Evolutionary conservation across 495 filamentous ascomycete genomes (phyloP).

Genomic region (Xylaria telfairii): DNA sequence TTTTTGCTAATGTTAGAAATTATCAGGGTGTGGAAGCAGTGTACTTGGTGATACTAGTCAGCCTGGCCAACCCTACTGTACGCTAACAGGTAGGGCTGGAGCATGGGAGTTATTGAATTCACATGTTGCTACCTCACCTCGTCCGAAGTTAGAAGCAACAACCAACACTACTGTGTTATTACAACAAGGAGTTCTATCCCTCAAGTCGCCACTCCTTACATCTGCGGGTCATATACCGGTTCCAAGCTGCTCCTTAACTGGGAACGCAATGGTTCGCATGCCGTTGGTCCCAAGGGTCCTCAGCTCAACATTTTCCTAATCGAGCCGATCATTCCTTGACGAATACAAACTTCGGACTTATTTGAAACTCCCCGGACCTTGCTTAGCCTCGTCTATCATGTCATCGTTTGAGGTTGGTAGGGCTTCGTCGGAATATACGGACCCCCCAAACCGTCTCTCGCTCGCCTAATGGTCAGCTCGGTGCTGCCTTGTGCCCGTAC

Average conservation of each 20-base stretch:
- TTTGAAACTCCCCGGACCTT: conserved; percentile 12
- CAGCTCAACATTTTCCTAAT: conserved; percentile 3
- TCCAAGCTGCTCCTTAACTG: neutral
- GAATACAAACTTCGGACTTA: conserved; percentile 18
- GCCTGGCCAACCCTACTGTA: neutral
- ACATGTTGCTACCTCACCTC: neutral
- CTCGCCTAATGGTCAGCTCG: conserved; percentile 12
- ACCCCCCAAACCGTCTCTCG: neutral
- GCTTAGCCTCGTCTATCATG: conserved; percentile 3
- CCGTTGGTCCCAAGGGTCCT: neutral
- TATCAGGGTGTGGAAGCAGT: conserved; percentile 8
- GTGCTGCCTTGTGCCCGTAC: conserved; percentile 7
- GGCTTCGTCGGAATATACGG: conserved; percentile 21
- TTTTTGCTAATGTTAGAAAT: conserved; percentile 27
- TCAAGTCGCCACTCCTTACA: neutral
- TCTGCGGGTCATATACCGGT: neutral
- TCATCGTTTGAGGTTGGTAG: conserved; percentile 11
- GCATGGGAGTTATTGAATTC: neutral
- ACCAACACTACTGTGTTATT: neutral
- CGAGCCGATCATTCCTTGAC: conserved; percentile 10
- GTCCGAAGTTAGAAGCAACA: neutral
- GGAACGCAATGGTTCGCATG: neutral
- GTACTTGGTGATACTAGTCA: neutral
- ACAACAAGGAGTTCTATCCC: neutral
- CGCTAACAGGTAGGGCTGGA: conserved; percentile 1